These are phyloP conservation scores for Odontarrhena argentea DNA, from an alignment of 345 rosid genomes.

Conservation along the genomic window DNA sequence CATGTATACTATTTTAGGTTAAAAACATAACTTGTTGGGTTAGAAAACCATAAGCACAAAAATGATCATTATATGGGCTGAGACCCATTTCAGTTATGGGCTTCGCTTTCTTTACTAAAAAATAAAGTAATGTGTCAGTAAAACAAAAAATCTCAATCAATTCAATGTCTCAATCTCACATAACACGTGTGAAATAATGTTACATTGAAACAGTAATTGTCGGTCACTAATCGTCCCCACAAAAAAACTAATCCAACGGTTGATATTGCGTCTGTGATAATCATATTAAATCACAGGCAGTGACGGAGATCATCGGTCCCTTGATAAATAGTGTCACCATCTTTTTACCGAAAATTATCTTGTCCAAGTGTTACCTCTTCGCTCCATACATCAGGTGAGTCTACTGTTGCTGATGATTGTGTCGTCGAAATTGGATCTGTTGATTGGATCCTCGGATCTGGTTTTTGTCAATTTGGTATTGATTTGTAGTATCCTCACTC, in stretches of 20 bases:
- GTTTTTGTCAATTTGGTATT: too few relatives aligned
- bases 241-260: not conserved
- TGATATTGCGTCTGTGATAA: constrained; percentile 28
- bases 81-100: constrained; percentile 8
- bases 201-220: not conserved
- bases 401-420: not conserved
- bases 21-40: not conserved
- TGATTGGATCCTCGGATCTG: too few relatives aligned
- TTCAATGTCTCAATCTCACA: not conserved
- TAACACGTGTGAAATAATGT: not conserved
- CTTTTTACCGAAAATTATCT: not conserved
- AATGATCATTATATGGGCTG: not conserved
- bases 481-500: too few relatives aligned
- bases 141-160: not conserved
- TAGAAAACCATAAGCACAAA: too few relatives aligned
- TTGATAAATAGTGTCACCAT: too few relatives aligned
- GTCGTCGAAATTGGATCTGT: not conserved
- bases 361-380: not conserved
- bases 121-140: too few relatives aligned
- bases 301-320: constrained; percentile 10
- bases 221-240: not conserved
- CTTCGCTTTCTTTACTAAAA: not conserved
- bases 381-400: constrained; percentile 26
- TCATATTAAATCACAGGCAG: constrained; percentile 26
- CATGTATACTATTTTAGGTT: not conserved